Percentiles rank a stretch among this genome's conserved stretches.
phyloP scores from a whole-genome alignment of 495 filamentous ascomycete species.

The Xylaria bambusicola region DNA sequence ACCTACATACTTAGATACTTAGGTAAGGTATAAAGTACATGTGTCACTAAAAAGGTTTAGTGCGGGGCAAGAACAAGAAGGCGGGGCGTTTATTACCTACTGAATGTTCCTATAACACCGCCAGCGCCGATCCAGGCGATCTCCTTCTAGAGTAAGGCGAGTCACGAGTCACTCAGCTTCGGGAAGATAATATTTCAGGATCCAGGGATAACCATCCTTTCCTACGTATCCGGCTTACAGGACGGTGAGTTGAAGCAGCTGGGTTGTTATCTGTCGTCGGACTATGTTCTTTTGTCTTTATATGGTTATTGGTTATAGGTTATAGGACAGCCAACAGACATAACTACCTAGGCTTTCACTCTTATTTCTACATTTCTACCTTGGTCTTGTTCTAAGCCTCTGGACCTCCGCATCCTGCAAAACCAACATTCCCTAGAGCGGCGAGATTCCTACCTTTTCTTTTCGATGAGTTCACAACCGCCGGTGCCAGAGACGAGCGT shows the following conservation, averaged over 20 bases:
- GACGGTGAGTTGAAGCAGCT: not conserved
- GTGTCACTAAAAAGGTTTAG: slow-evolving; percentile 20
- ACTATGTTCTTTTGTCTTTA: not conserved
- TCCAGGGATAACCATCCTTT: no score
- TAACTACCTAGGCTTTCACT: no score
- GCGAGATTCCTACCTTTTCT: no score
- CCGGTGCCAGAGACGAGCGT: slow-evolving; percentile 83
- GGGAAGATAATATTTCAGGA: no score
- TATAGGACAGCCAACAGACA: no score
- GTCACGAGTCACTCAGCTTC: not conserved
- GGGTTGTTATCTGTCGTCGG: not conserved
- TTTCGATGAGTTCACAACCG: slow-evolving; percentile 42
- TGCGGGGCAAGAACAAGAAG: slow-evolving; percentile 26
- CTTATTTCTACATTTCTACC: not conserved
- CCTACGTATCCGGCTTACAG: not conserved
- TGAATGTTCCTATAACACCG: not conserved
- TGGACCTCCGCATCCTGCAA: not conserved
- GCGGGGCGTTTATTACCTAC: slow-evolving; percentile 17
- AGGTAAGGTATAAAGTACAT: not conserved
- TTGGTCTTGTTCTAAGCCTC: not conserved
- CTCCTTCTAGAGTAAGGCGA: not conserved
- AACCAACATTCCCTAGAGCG: not conserved
- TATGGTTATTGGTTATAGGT: no score
- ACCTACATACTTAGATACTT: no score
- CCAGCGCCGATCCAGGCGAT: slow-evolving; percentile 1